Base-by-base conservation (phyloP, 2,329 filamentous ascomycete species). In the Fusarium subtropicale region DNA sequence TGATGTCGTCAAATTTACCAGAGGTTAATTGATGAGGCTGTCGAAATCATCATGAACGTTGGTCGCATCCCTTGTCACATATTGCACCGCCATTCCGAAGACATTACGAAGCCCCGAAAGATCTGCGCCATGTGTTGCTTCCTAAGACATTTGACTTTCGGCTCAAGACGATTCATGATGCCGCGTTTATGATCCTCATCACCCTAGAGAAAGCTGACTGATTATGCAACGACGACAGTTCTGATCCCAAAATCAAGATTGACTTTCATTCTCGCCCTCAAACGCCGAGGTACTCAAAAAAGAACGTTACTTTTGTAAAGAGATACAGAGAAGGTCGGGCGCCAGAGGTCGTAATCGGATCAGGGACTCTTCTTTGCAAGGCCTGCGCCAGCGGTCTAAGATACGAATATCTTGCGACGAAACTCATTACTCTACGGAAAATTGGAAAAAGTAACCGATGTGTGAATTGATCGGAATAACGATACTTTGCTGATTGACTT, bases 401-500 rank as follows among this genome's bases (percentile, higher is more conserved):
- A 31, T 16, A 26, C 24, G 18, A 48, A 30, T 42, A 18, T 11
- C 54, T 59, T 3, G 24, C 44, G 18, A 42, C 48, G 45, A 54
- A 63, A 34, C 34, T 63, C 6, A 33, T 50, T n/a, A 34, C 26
- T 8, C 15, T 51, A 8, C 30, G 54, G 28, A 36, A 48, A 6
- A 33, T 63, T 4, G 15, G 59, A 16, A n/a, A 66, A 63, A 15
- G 22, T 54, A 15, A 24, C 45, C 5, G 53, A 63, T 16, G 16
- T 53, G 3, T 47, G 38, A 18, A 38, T 60, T 16, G 59, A 66
- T 10, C 15, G 34, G 5, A 18, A 34, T 7, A 42, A 63, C 9
- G 55, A 59, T 36, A 13, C 31, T 20, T 62, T 50, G 59, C 54
- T 59, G 3, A 63, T 66, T 31, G 58, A 45, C 12, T 51, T 66